Percentiles rank a stretch among this genome's conserved stretches.
These are phyloP conservation scores for Dryas alaskensis DNA, from an alignment of 306 rosid genomes.

Conservation along the genomic window DNA sequence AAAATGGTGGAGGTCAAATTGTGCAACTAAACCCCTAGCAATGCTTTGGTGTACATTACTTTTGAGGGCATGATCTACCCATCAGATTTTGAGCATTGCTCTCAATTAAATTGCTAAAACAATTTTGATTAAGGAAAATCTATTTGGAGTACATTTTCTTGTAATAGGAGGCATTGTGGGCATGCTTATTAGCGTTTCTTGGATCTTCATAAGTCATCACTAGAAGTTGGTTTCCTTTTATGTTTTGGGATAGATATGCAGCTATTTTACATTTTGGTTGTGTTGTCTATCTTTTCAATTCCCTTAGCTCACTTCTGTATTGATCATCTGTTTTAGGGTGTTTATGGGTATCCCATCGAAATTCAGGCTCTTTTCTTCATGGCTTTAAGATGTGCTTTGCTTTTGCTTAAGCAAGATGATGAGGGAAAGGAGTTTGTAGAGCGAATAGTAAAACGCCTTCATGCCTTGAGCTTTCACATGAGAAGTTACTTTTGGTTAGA, in stretches of 20 bases:
- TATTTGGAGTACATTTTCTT: background rate
- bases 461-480: conserved; percentile 81
- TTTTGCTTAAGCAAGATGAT: conserved; percentile 72
- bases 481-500: conserved; percentile 88
- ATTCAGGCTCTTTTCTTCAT: conserved; percentile 94
- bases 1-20: background rate
- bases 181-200: background rate
- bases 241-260: background rate
- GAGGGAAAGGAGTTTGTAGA: conserved; percentile 79
- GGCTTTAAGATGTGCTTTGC: conserved; percentile 88
- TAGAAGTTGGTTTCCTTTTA: background rate
- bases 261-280: background rate
- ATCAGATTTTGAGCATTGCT: background rate
- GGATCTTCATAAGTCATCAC: background rate
- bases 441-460: conserved; percentile 64
- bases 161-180: background rate
- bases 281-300: conserved; percentile 9
- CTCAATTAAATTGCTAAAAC: background rate
- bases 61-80: background rate
- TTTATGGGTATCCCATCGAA: conserved; percentile 93
- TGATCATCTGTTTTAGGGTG: conserved; percentile 60
- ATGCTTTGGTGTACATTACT: background rate
- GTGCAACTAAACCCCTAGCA: background rate
- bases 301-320: conserved; percentile 17
- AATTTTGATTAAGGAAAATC: background rate